Evolutionary conservation across 805 yeast genomes (phyloP).

Genomic region (Yarrowia alimentaria): DNA sequence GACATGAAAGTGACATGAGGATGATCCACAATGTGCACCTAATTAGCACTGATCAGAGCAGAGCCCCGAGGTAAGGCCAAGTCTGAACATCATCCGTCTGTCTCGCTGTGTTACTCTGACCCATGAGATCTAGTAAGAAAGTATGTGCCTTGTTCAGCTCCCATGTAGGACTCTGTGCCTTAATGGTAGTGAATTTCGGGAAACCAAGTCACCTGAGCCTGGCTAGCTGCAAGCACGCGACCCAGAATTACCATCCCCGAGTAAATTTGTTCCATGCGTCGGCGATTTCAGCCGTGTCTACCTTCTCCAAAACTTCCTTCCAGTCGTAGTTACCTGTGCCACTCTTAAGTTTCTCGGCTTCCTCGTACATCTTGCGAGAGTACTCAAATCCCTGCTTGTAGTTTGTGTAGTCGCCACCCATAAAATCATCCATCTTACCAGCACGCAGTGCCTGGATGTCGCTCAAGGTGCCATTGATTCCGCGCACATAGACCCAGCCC

Average conservation of each 20-base stretch:
- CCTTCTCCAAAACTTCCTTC: slow-evolving; percentile 13
- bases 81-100: no score
- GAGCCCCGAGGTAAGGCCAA: no score
- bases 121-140: no score
- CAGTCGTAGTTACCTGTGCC: not conserved
- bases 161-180: no score
- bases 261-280: slow-evolving; percentile 17
- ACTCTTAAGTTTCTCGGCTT: slow-evolving; percentile 25
- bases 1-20: no score
- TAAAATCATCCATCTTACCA: slow-evolving; percentile 7
- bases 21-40: no score
- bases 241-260: not conserved
- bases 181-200: no score
- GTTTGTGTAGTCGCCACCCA: slow-evolving; percentile 10
- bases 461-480: slow-evolving; percentile 11
- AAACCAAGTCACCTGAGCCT: no score
- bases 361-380: slow-evolving; percentile 24
- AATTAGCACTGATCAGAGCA: no score
- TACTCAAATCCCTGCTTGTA: slow-evolving; percentile 21
- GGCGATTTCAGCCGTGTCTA: slow-evolving; percentile 21
- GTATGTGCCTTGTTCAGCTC: no score
- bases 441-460: slow-evolving; percentile 7
- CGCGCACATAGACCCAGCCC: slow-evolving; percentile 23
- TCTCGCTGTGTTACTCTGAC: no score
- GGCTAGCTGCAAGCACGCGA: no score